Evolutionary conservation across 495 filamentous ascomycete species (phyloP).

Genomic region (Apiosordaria backusii): DNA sequence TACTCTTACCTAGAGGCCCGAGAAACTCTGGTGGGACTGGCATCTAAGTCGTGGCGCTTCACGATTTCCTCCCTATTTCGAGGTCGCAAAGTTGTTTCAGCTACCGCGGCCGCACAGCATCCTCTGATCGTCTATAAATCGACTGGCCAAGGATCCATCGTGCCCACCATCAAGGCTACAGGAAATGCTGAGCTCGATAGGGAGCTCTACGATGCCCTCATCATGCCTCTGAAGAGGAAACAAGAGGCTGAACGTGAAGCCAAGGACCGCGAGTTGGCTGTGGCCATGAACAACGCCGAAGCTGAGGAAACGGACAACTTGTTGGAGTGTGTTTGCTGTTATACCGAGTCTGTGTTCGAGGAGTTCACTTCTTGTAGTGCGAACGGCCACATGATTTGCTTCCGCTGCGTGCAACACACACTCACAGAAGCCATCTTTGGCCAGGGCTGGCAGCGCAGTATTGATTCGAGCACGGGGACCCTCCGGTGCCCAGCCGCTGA

Average conservation of each 20-base stretch:
- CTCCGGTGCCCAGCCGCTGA: conserved; percentile 77
- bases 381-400: conserved; percentile 79
- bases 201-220: conserved; percentile 67
- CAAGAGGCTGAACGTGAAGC: conserved; percentile 55
- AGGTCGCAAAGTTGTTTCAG: conserved; percentile 60
- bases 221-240: conserved; percentile 58
- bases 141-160: conserved; percentile 41
- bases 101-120: conserved; percentile 49
- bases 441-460: conserved; percentile 81
- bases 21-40: conserved; percentile 67
- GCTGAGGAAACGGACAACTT: conserved; percentile 66
- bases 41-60: conserved; percentile 80
- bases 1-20: conserved; percentile 79
- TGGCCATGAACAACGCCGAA: conserved; percentile 67
- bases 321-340: conserved; percentile 92
- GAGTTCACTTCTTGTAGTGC: conserved; percentile 71
- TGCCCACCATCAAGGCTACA: conserved; percentile 65
- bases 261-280: conserved; percentile 61
- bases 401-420: conserved; percentile 73
- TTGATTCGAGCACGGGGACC: conserved; percentile 64
- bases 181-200: conserved; percentile 73
- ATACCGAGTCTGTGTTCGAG: conserved; percentile 71
- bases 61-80: conserved; percentile 71
- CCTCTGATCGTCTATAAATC: conserved; percentile 65
- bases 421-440: conserved; percentile 85